phyloP scores from a whole-genome alignment of 2,329 filamentous ascomycete genomes.

The Fusarium guadeloupense region DNA sequence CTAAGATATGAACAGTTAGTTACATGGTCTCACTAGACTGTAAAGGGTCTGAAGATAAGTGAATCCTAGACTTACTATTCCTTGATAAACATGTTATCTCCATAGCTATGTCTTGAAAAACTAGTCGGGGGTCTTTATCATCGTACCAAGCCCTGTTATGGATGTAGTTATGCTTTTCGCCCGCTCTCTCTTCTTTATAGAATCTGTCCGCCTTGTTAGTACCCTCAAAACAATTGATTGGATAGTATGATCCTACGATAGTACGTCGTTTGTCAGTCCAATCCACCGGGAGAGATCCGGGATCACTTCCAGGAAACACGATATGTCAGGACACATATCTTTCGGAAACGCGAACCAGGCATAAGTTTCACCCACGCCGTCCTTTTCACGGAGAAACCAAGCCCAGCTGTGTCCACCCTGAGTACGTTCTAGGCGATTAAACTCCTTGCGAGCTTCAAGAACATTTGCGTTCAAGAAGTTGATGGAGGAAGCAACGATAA shows the following conservation, averaged over 20 bases:
- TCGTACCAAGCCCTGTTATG: constrained; percentile 18
- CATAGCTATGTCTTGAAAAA: no score
- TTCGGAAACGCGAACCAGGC: constrained; percentile 19
- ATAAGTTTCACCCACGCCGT: constrained; percentile 14
- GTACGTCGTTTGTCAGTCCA: constrained; percentile 1
- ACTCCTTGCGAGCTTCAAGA: constrained; percentile 7
- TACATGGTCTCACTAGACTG: no score
- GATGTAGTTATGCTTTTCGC: constrained; percentile 13
- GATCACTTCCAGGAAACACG: constrained; percentile 16
- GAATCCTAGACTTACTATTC: no score
- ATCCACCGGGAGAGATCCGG: constrained; percentile 13
- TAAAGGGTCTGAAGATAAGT: no score
- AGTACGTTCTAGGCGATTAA: neutral
- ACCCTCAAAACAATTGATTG: rapidly evolving
- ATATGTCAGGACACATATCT: neutral
- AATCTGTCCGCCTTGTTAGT: neutral
- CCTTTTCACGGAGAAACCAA: constrained; percentile 23
- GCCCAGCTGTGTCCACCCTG: constrained; percentile 9
- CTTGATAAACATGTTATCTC: no score
- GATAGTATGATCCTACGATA: neutral
- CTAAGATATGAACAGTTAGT: no score
- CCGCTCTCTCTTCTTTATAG: constrained; percentile 16
- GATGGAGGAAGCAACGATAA: constrained; percentile 7
- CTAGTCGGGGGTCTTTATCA: neutral
- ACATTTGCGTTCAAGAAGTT: constrained; percentile 16